phyloP scores from a whole-genome alignment of 345 rosid genomes.

The Dipteronia sinensis region DNA sequence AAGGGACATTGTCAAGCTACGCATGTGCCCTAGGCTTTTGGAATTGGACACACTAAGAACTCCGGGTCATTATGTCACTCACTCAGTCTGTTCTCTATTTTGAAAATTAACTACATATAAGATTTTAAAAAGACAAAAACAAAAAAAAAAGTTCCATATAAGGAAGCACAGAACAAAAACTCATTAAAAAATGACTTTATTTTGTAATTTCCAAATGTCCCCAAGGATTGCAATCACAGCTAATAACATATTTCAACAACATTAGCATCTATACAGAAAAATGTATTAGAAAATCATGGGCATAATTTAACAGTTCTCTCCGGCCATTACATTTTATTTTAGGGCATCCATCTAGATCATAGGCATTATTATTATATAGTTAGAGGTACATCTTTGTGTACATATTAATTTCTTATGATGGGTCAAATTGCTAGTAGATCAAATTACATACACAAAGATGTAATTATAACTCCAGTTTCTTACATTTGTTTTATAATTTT shows the following conservation, averaged over 20 bases:
- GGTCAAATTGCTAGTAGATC: not conserved
- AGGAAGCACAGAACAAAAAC: not conserved
- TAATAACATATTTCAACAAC: not conserved
- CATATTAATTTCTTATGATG: not conserved
- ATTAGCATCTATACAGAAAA: not conserved
- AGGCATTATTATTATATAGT: not conserved
- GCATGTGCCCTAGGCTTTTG: not conserved
- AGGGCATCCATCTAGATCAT: slow-evolving; percentile 3
- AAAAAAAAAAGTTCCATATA: not conserved
- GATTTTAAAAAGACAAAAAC: not conserved
- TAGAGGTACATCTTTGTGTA: not conserved
- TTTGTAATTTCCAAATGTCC: not conserved
- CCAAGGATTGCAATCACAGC: not conserved
- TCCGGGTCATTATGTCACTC: not conserved
- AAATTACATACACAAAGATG: not conserved
- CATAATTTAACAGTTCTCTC: not conserved
- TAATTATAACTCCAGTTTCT: not conserved
- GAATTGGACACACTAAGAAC: not conserved
- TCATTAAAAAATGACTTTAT: not conserved
- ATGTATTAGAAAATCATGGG: not conserved
- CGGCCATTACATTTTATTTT: not conserved
- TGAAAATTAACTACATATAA: not conserved
- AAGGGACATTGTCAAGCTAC: not conserved
- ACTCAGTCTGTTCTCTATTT: not conserved
- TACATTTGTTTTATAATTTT: not conserved